phyloP scores from a whole-genome alignment of 345 rosid genomes.

The Physaria fendleri region DNA sequence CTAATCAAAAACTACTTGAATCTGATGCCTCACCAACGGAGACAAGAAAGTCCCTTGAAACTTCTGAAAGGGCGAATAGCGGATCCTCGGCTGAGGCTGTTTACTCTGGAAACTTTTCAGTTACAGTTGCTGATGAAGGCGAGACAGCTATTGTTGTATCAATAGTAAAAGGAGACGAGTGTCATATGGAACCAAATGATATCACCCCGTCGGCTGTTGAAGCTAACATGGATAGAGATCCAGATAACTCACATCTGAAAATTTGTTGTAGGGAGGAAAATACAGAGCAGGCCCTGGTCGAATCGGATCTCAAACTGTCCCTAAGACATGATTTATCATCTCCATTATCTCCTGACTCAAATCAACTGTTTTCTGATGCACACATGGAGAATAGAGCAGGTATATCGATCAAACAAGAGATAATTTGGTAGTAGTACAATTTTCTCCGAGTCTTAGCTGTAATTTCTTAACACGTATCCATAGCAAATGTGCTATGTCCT shows the following conservation, averaged over 20 bases:
- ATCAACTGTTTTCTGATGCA: slow-evolving; percentile 2
- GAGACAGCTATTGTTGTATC: slow-evolving; percentile 94
- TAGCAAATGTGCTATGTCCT: neutral
- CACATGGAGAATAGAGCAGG: slow-evolving; percentile 17
- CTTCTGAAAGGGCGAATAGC: slow-evolving; percentile 36
- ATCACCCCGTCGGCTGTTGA: slow-evolving; percentile 27
- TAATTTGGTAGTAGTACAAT: neutral
- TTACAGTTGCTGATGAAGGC: slow-evolving; percentile 85
- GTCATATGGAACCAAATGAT: slow-evolving; percentile 39
- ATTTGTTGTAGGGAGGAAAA: slow-evolving; percentile 30
- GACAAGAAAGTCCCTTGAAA: slow-evolving; percentile 32
- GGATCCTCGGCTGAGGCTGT: slow-evolving; percentile 44
- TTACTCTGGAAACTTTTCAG: slow-evolving; percentile 61
- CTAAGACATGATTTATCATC: slow-evolving; percentile 38
- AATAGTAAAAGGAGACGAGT: slow-evolving; percentile 49
- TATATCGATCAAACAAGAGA: neutral
- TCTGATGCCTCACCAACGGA: slow-evolving; percentile 37
- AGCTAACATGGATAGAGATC: slow-evolving; percentile 34
- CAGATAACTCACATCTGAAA: slow-evolving; percentile 24
- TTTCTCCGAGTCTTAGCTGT: neutral
- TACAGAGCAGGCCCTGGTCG: slow-evolving; percentile 29
- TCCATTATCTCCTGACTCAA: slow-evolving; percentile 32
- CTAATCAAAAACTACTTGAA: no score
- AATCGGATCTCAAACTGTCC: slow-evolving; percentile 38
- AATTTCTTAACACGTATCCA: neutral